A percentile compares a stretch with the other conserved stretches of the same genome.
phyloP scores from a whole-genome alignment of 441 rosid species.

The Omphalea diandra region DNA sequence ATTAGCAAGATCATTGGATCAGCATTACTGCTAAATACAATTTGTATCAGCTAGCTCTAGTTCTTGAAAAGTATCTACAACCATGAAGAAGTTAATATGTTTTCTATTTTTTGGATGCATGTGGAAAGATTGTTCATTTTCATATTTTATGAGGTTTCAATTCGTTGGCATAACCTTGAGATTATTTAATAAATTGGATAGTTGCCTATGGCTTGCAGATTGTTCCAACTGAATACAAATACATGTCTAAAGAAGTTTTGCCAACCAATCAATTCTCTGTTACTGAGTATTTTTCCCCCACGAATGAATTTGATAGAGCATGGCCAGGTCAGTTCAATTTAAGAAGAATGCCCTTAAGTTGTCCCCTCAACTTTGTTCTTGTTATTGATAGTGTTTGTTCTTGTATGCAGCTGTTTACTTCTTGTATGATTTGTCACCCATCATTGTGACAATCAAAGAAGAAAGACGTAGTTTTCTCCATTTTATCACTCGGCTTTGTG shows the following conservation, averaged over 20 bases:
- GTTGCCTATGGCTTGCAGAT: slow-evolving; percentile 46
- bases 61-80: neutral
- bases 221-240: slow-evolving; percentile 95
- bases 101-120: neutral
- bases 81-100: neutral
- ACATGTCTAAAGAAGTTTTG: slow-evolving; percentile 78
- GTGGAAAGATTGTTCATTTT: neutral
- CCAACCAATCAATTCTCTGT: slow-evolving; percentile 96
- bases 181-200: neutral
- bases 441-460: slow-evolving; percentile 91
- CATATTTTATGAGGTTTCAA: neutral
- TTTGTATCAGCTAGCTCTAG: neutral
- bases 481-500: slow-evolving; percentile 93
- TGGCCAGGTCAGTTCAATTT: slow-evolving; percentile 83
- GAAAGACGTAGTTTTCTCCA: slow-evolving; percentile 92
- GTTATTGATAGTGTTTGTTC: neutral
- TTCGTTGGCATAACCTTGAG: slow-evolving; percentile 1
- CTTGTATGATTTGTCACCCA: slow-evolving; percentile 93
- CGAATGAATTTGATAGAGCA: slow-evolving; percentile 59
- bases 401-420: slow-evolving; percentile 79
- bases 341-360: neutral
- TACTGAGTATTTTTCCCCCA: slow-evolving; percentile 80
- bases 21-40: neutral
- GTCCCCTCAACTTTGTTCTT: slow-evolving; percentile 16
- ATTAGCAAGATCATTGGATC: neutral